Base-by-base conservation (phyloP, 495 filamentous ascomycete species). In the Lichina pygmaea region DNA sequence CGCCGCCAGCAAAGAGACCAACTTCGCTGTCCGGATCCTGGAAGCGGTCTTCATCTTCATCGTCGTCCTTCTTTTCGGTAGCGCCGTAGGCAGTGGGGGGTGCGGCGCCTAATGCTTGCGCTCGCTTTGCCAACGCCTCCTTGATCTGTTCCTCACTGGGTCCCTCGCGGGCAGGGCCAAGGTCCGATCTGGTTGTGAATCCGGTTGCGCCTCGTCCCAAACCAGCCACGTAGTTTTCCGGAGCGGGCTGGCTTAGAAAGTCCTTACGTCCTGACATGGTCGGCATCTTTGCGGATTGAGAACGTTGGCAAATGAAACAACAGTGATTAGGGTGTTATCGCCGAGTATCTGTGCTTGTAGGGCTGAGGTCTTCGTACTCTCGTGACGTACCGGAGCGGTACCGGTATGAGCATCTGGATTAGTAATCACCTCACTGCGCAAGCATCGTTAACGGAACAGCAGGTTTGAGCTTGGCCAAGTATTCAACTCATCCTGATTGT, bases 61-160 rank as follows among this genome's bases (percentile, higher is more conserved):
- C 71, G 9, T 77, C 70, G 41, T 83, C 80, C 45, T 85, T 89
- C 58, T 91, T 83, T 41, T 81, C 74, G 11, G 68, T 63, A 6
- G 68, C 73, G 6, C 81, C 83, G 53, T 92, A 89, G 12, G 78
- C 77, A 33, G 78, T 78, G 0, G 81, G 75, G 0, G 79, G 71
- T n/a, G 81, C 75, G 47, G 70, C 72, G 33, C 89, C 91, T 2
- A 95, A 71, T 52, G 75, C 71, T 49, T 79, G 79, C 15, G 86
- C 86, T 52, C 89, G 72, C 56, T 93, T 86, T 38, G 85, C 85
- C 52, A 99, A 76, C 41, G 82, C 83, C 54, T 91, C 89, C 58
- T 95, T 93, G 65, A 95, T 94, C 59, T 93, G 85, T 52, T 99
- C 89, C 56, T 94, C 89, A 48, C 81, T 93, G 16, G 89, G 91